Evolutionary conservation across 129 eudicot species (phyloP).

Genomic region (Smallanthus sonchifolius): DNA sequence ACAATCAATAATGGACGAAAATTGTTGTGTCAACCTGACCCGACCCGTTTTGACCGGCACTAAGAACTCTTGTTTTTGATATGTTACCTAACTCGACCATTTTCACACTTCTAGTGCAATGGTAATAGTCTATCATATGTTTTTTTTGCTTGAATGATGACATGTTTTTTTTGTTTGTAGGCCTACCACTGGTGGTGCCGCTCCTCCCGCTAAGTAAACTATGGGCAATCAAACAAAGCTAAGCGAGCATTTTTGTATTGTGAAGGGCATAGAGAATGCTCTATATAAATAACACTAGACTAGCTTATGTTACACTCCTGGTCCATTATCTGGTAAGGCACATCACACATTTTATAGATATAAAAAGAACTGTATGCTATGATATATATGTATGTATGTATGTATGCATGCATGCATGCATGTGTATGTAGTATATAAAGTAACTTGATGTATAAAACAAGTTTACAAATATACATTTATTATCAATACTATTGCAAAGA

Average conservation of each 20-base stretch:
- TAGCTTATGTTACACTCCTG: conserved; percentile 12
- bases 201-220: conserved; percentile 34
- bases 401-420: no score
- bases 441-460: neutral
- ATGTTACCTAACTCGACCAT: neutral
- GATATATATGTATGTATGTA: neutral
- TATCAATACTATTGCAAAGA: neutral
- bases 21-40: neutral
- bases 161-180: conserved; percentile 23
- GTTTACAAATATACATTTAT: neutral
- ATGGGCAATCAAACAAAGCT: neutral
- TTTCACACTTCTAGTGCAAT: neutral
- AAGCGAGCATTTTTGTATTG: conserved; percentile 12
- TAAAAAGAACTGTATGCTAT: neutral
- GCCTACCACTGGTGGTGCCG: conserved; percentile 67
- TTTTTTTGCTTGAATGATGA: neutral
- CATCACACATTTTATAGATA: neutral
- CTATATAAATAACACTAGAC: conserved; percentile 16
- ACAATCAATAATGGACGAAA: neutral
- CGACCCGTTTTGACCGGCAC: neutral
- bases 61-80: no score
- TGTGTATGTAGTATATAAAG: neutral
- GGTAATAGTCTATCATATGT: neutral
- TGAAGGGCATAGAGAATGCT: conserved; percentile 23
- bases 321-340: neutral